Percentiles rank a stretch among this genome's conserved stretches.
phyloP scores from a whole-genome alignment of 805 yeast genomes.

The Yarrowia bubula region DNA sequence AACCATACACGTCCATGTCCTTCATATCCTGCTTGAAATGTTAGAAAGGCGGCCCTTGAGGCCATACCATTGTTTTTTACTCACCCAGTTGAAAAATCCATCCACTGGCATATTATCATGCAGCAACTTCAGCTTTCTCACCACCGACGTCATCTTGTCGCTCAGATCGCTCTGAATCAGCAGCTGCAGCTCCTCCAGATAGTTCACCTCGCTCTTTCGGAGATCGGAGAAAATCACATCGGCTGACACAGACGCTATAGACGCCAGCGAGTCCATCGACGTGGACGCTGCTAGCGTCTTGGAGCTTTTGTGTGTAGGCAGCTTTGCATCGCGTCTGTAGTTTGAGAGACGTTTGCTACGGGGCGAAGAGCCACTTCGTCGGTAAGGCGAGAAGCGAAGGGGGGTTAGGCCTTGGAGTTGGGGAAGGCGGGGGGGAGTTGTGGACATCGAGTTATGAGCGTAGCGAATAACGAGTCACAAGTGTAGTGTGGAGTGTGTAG shows the following conservation, averaged over 20 bases:
- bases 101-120: slow-evolving; percentile 22
- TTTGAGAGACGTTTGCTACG: slow-evolving; percentile 8
- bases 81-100: slow-evolving; percentile 21
- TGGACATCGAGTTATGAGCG: background rate
- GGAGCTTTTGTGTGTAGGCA: background rate
- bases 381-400: slow-evolving; percentile 24
- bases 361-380: background rate
- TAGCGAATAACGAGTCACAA: no score
- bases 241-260: background rate
- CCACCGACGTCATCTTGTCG: background rate
- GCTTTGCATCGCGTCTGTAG: background rate
- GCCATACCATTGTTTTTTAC: background rate
- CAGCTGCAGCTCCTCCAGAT: slow-evolving; percentile 17
- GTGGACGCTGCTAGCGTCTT: background rate
- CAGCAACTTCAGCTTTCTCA: slow-evolving; percentile 1
- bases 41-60: background rate
- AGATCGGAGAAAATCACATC: slow-evolving; percentile 2
- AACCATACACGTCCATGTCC: background rate
- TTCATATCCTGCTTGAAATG: no score
- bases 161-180: slow-evolving; percentile 22
- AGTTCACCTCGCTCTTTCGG: background rate
- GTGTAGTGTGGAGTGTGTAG: no score
- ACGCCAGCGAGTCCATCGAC: slow-evolving; percentile 13
- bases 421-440: slow-evolving; percentile 23
- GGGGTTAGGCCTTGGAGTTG: slow-evolving; percentile 25